Conservation (phyloP, 495 filamentous ascomycete species). For the Neurospora sp. region DNA sequence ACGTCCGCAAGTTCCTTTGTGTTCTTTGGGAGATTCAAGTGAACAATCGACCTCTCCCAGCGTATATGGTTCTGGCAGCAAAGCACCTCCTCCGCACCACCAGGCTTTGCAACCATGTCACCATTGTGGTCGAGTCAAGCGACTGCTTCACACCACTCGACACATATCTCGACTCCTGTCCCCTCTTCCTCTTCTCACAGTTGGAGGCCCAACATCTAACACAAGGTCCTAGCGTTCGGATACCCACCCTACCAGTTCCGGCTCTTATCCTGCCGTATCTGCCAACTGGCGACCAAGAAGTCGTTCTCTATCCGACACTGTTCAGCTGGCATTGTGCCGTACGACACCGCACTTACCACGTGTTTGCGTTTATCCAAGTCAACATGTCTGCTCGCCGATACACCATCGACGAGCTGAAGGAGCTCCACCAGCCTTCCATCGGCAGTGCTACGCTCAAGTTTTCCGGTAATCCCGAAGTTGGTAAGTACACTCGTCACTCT, state of each 20-base stretch:
- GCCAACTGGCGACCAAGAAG: not conserved
- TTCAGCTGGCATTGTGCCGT: constrained; percentile 19
- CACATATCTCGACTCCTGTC: constrained; percentile 1
- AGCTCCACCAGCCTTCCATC: constrained; percentile 12
- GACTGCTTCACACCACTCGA: not conserved
- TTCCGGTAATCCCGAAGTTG: constrained; percentile 21
- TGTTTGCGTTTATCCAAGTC: constrained; percentile 23
- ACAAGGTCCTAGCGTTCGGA: constrained; percentile 7
- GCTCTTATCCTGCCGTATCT: constrained; percentile 10
- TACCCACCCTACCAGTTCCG: constrained; percentile 11
- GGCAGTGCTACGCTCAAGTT: constrained; percentile 8
- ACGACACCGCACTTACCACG: constrained; percentile 19
- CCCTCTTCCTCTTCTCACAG: constrained; percentile 27
- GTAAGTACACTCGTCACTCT: constrained; percentile 15
- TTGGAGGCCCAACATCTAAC: constrained; percentile 26
- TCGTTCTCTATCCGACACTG: constrained; percentile 14
- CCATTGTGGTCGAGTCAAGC: constrained; percentile 4
- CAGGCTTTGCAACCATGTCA: constrained; percentile 5
- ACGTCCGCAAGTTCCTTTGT: constrained; percentile 3
- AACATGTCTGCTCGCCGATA: constrained; percentile 28
- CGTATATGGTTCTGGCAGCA: constrained; percentile 5
- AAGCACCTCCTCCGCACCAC: constrained; percentile 9
- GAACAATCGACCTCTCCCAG: constrained; percentile 3
- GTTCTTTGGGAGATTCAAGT: constrained; percentile 7
- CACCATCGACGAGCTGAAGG: constrained; percentile 27